A percentile compares a stretch with the other conserved stretches of the same genome.
phyloP scores from a whole-genome alignment of 2,329 filamentous ascomycete genomes.

The Aspergillus aculeatinus region DNA sequence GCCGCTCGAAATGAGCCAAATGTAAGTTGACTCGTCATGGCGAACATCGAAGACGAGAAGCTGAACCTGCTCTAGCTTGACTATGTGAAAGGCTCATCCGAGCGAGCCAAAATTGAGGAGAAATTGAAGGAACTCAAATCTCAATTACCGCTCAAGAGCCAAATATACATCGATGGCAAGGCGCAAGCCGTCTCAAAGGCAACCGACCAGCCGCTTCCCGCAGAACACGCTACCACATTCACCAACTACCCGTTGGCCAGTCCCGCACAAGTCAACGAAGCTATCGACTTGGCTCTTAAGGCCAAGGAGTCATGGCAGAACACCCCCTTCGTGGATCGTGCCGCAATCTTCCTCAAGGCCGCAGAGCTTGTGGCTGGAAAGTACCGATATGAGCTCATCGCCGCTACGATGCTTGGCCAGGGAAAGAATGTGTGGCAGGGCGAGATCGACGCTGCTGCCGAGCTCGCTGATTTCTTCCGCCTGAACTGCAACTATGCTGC shows the following conservation, averaged over 20 bases:
- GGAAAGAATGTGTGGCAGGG: constrained; percentile 98
- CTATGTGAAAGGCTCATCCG: constrained; percentile 31
- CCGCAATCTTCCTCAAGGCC: constrained; percentile 89
- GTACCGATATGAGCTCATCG: constrained; percentile 93
- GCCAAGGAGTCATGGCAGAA: constrained; percentile 82
- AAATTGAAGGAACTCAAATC: constrained; percentile 33
- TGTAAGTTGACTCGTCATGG: constrained; percentile 19
- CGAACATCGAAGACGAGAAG: neutral
- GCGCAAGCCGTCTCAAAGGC: constrained; percentile 25
- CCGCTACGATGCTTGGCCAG: constrained; percentile 89
- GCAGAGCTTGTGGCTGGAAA: constrained; percentile 84
- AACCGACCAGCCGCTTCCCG: constrained; percentile 29
- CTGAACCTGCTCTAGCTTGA: constrained; percentile 18
- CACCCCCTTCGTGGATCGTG: constrained; percentile 82
- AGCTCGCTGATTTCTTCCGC: constrained; percentile 84
- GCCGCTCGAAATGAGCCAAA: constrained; percentile 38
- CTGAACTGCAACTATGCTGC: constrained; percentile 68
- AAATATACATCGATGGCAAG: constrained; percentile 31
- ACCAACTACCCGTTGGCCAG: constrained; percentile 82
- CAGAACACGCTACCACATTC: constrained; percentile 54
- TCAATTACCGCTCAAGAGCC: constrained; percentile 35
- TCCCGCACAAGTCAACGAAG: constrained; percentile 67
- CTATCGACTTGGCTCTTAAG: constrained; percentile 76
- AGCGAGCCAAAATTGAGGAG: constrained; percentile 34
- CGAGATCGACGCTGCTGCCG: constrained; percentile 89